Base-by-base conservation (phyloP, 768 basidiomycete genomes). In the Leucosporidium scottii region DNA sequence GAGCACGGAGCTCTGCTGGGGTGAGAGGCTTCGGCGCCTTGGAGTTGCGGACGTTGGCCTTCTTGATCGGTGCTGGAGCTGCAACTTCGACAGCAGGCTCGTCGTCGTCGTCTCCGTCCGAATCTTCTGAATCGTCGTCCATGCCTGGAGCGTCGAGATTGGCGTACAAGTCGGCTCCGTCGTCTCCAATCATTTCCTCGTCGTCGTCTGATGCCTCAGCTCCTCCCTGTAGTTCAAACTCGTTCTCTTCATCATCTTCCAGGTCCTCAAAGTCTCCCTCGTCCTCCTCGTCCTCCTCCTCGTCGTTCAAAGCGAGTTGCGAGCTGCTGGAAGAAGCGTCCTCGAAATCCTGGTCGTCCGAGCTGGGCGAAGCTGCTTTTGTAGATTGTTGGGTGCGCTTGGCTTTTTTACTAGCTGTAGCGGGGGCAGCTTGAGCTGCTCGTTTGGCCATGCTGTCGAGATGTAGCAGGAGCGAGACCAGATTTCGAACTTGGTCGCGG, bases 131-230 rank as follows among this genome's bases (percentile, higher is more conserved):
- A 47, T 30, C 28, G 28, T 36, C 49, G 57, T 63, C 65, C 31
- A 25, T 59, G 7, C 20, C 61, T 12, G 27, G 62, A 9, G 30
- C 65, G 20, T 61, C 59, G 15, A 65, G 34, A 4, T 47, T 48
- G 2, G 61, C 59, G 36, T 66, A 60, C n/a, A 73, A 59, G 54
- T 64, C 67, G 17, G 67, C 69, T 34, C 57, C 72, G 50, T 70
- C 70, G 64, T 72, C 71, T 23, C 65, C 64, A 30, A 61, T 68
- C 57, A 70, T 62, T 27, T 73, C 68, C n/a, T 68, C 69, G 49
- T 67, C 68, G 39, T 57, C 70, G 23, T 59, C 67, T 1, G 23
- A 62, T 44, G 64, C 67, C 8, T 67, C 73, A 9, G 39, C 39
- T 2, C 15, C 39, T 44, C 39, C 39, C 39, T 44, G 39, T 47